Evolutionary conservation across 2,329 filamentous ascomycete species (phyloP).

Genomic region (Onygenales sp.): DNA sequence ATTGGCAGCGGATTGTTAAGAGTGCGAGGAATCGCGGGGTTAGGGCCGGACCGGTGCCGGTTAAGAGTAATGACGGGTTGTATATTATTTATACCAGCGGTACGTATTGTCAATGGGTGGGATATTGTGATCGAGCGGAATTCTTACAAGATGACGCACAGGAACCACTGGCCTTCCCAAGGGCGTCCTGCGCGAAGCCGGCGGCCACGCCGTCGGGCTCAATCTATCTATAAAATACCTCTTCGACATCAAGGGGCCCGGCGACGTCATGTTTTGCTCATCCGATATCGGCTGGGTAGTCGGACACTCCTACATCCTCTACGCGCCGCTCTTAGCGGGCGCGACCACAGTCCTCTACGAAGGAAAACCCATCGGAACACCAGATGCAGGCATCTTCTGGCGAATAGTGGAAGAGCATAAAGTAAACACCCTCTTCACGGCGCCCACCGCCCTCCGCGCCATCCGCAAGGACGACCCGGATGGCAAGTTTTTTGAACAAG

Average conservation of each 20-base stretch:
- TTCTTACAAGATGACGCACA: conserved; percentile 8
- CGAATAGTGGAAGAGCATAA: conserved; percentile 74
- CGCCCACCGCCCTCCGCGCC: conserved; percentile 76
- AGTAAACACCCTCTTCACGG: conserved; percentile 76
- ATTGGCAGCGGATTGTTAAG: conserved; percentile 69
- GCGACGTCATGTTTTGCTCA: conserved; percentile 71
- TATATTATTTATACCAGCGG: conserved; percentile 84
- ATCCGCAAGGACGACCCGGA: conserved; percentile 79
- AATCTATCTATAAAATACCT: conserved; percentile 73
- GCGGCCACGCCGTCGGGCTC: conserved; percentile 77
- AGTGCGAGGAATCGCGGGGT: conserved; percentile 59
- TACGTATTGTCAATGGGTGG: conserved; percentile 15
- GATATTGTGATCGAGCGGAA: background rate
- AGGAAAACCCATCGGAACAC: conserved; percentile 87
- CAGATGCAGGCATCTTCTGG: conserved; percentile 83
- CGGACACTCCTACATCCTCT: conserved; percentile 78
- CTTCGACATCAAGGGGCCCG: conserved; percentile 72
- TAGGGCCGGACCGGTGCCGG: conserved; percentile 64
- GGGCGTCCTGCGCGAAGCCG: conserved; percentile 72
- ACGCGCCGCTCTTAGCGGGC: conserved; percentile 74
- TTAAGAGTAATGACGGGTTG: conserved; percentile 67
- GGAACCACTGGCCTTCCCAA: conserved; percentile 77
- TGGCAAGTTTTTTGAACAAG: conserved; percentile 52
- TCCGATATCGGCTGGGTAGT: conserved; percentile 92
- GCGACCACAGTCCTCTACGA: conserved; percentile 84